Base-by-base conservation (phyloP, 345 rosid genomes). In the Rhodamnia argentea region DNA sequence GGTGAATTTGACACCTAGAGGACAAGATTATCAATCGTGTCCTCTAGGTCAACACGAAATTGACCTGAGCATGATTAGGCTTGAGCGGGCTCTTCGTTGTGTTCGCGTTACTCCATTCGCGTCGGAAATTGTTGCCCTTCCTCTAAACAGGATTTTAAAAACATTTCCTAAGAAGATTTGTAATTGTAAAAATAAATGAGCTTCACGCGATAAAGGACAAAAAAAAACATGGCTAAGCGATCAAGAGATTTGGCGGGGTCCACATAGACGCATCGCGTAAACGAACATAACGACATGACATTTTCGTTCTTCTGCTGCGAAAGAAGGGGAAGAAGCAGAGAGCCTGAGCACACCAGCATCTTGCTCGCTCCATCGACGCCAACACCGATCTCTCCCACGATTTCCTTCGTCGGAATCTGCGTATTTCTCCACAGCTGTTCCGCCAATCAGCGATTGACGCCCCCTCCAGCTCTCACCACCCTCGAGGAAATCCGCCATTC, bases 31-130 rank as follows among this genome's bases (percentile, higher is more conserved):
- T 59, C 0, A 59, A 29, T 1, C 5, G 3, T 27, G 75, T 18
- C 18, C 2, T 37, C 6, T 3, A 27, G 5, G 0, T 62, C 2
- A 22, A 62, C 75, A 62, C 1, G 11, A 2, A 62, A 29, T 29
- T 62, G 42, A 62, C 42, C 2, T 0, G 22, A 29, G 29, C 40
- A 62, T 1, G 40, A 62, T 14, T 18, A 1, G 2, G 15, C 75
- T 62, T 22, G 7, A 62, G 11, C 40, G 22, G 11, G 51, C 10
- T 50, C 51, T 50, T 50, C 51, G 10, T 62, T 7, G 40, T 14
- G 29, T 62, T 29, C 3, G 2, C 7, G 22, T 29, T 29, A 27
- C 37, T 7, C 1, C 0, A 10, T 2, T 62, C 42, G 3, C 2
- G 40, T 29, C 75, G 42, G 11, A 62, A 62, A 27, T 27, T 0